phyloP scores from a whole-genome alignment of 306 rosid species.

The Medicago lupulina region DNA sequence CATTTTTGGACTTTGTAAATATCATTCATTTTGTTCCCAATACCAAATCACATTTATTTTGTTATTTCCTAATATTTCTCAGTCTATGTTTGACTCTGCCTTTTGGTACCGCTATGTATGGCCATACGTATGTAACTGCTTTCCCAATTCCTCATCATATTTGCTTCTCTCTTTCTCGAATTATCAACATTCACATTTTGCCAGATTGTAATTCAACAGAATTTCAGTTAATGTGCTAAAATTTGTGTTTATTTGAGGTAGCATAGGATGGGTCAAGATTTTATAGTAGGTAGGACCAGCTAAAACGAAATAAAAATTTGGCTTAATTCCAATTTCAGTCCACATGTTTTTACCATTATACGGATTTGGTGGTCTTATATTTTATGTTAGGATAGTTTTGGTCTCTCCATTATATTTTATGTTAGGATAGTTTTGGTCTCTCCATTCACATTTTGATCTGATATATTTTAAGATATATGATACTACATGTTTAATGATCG shows the following conservation, averaged over 20 bases:
- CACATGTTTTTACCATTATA: too few relatives aligned
- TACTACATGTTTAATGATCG: too few relatives aligned
- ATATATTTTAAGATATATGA: too few relatives aligned
- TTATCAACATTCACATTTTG: conserved; percentile 1
- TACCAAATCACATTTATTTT: neutral
- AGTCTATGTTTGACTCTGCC: conserved; percentile 1
- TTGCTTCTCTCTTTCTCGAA: neutral
- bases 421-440: too few relatives aligned
- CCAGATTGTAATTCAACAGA: neutral
- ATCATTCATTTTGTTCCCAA: neutral
- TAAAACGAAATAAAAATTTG: too few relatives aligned
- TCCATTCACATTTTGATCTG: too few relatives aligned
- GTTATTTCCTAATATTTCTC: neutral
- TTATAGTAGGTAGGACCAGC: neutral
- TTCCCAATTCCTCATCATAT: neutral
- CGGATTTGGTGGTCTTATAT: too few relatives aligned
- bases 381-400: too few relatives aligned
- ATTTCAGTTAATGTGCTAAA: neutral
- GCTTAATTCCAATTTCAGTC: too few relatives aligned
- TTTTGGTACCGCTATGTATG: neutral
- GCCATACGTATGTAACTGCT: conserved; percentile 11
- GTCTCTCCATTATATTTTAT: too few relatives aligned
- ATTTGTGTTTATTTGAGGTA: neutral
- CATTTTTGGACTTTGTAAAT: neutral
- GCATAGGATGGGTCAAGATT: neutral